Percentiles rank a stretch among this genome's conserved stretches.
Conservation (phyloP, 345 rosid genomes). For the Populus euphratica region DNA sequence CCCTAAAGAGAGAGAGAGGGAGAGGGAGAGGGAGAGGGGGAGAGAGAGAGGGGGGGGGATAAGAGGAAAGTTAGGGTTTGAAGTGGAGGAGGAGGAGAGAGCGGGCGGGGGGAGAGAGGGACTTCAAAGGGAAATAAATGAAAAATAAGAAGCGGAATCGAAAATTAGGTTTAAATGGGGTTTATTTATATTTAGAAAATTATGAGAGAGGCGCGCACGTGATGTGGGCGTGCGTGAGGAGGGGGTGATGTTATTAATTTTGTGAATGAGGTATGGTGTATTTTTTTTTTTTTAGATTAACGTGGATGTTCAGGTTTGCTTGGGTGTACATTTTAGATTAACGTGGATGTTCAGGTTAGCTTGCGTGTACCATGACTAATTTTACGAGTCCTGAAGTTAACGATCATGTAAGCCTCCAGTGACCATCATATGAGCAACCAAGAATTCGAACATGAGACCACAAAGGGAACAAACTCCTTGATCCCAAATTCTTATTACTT, state of each 20-base stretch:
- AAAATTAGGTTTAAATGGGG: slow-evolving; percentile 12
- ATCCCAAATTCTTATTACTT: too few species aligned
- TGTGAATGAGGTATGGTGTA: not conserved
- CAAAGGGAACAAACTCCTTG: too few species aligned
- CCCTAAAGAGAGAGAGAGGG: not conserved
- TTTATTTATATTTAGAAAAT: slow-evolving; percentile 3
- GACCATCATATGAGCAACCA: too few species aligned
- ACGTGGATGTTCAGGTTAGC: too few species aligned
- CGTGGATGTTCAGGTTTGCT: too few species aligned
- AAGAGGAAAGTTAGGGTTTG: slow-evolving; percentile 15
- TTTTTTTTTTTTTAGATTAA: too few species aligned
- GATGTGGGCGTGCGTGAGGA: not conserved
- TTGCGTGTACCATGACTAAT: too few species aligned
- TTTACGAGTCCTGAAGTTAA: too few species aligned
- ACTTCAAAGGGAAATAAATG: not conserved
- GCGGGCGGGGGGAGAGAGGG: not conserved
- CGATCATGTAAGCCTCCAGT: too few species aligned
- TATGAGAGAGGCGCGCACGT: not conserved
- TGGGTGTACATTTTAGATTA: too few species aligned
- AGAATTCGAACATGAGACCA: too few species aligned
- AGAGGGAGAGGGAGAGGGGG: not conserved
- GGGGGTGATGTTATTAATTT: not conserved
- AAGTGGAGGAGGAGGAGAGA: not conserved
- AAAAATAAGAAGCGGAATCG: not conserved
- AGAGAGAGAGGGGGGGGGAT: not conserved